These are phyloP conservation scores for Penicillium sp. DNA, from an alignment of 2,329 filamentous ascomycete genomes.

Conservation along the genomic window DNA sequence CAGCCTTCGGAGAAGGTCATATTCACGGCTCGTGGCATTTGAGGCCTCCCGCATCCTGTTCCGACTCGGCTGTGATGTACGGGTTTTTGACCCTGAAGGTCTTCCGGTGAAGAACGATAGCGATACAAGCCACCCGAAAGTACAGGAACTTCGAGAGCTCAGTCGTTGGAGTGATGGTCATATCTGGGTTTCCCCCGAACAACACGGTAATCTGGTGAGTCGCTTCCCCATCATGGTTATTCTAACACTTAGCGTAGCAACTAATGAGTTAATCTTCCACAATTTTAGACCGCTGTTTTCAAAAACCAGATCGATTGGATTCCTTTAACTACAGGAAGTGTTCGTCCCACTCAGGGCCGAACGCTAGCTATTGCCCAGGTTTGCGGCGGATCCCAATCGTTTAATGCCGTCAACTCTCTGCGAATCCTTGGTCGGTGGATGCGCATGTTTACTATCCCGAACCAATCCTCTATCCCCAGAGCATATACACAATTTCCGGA, in stretches of 20 bases:
- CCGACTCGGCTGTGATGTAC: slow-evolving; percentile 65
- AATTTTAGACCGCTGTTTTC: slow-evolving; percentile 19
- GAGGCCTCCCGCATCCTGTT: slow-evolving; percentile 61
- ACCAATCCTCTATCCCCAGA: slow-evolving; percentile 63
- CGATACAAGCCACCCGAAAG: slow-evolving; percentile 57
- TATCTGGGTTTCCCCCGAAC: slow-evolving; percentile 64
- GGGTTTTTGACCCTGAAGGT: slow-evolving; percentile 58
- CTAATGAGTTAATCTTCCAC: slow-evolving; percentile 5
- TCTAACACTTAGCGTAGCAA: neutral
- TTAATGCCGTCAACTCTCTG: slow-evolving; percentile 65
- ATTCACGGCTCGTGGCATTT: slow-evolving; percentile 59
- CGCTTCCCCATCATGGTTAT: neutral
- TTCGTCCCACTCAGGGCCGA: slow-evolving; percentile 65
- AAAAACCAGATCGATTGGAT: slow-evolving; percentile 35
- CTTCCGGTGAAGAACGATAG: slow-evolving; percentile 64
- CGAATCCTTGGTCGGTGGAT: slow-evolving; percentile 67
- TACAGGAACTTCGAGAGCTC: slow-evolving; percentile 61
- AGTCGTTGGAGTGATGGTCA: slow-evolving; percentile 66
- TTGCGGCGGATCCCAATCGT: slow-evolving; percentile 63
- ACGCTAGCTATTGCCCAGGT: slow-evolving; percentile 64
- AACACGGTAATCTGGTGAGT: slow-evolving; percentile 62
- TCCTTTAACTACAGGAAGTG: slow-evolving; percentile 52
- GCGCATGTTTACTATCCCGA: slow-evolving; percentile 67
- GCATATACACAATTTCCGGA: slow-evolving; percentile 63
- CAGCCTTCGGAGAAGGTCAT: slow-evolving; percentile 58